phyloP scores from a whole-genome alignment of 345 rosid genomes.

The Cochlearia excelsa region DNA sequence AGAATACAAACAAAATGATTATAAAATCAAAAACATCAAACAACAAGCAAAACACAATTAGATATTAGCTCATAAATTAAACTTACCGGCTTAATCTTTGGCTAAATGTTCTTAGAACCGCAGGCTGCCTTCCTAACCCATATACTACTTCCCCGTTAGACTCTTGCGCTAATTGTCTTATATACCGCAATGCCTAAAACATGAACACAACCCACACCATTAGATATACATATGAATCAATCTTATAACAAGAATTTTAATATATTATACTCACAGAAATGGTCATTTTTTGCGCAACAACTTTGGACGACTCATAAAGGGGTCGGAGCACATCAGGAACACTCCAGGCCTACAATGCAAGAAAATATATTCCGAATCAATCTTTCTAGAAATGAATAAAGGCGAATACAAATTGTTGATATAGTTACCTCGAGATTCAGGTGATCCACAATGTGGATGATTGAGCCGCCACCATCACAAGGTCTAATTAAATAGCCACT shows the following conservation, averaged over 20 bases:
- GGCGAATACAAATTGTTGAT: background rate
- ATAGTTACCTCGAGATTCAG: slow-evolving; percentile 77
- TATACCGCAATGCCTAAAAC: slow-evolving; percentile 70
- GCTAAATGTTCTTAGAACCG: slow-evolving; percentile 90
- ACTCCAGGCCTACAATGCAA: slow-evolving; percentile 76
- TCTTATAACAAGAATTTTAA: background rate
- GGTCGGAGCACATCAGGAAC: slow-evolving; percentile 98
- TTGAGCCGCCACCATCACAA: slow-evolving; percentile 98
- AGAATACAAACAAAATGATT: slow-evolving; percentile 5
- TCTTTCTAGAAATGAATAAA: background rate
- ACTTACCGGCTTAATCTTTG: slow-evolving; percentile 88
- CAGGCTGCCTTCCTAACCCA: slow-evolving; percentile 92
- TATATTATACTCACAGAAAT: slow-evolving; percentile 61
- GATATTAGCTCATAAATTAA: background rate
- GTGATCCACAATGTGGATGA: slow-evolving; percentile 96
- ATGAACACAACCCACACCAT: slow-evolving; percentile 20
- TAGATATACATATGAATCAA: slow-evolving; percentile 14
- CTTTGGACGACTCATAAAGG: slow-evolving; percentile 88
- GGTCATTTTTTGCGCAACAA: slow-evolving; percentile 90
- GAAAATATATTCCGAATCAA: background rate
- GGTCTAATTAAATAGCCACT: slow-evolving; percentile 96
- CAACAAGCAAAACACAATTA: background rate
- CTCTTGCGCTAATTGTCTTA: slow-evolving; percentile 93
- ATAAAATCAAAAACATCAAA: background rate
- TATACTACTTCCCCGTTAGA: slow-evolving; percentile 94